Conservation (phyloP, 345 rosid genomes). For the Aurinia saxatilis region DNA sequence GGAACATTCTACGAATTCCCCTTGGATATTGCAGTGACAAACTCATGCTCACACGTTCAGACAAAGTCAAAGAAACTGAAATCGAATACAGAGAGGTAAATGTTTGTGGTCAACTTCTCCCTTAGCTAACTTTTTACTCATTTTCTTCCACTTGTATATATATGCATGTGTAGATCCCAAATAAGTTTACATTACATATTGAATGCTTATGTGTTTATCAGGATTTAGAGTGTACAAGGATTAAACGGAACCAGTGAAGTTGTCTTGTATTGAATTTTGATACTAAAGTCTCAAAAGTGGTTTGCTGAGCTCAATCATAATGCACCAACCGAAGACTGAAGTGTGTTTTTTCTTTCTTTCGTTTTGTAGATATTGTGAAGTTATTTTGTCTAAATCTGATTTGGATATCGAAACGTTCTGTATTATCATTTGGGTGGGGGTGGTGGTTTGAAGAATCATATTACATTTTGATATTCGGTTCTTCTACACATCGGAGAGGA, state of each 20-base stretch:
- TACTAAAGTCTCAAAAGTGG: constrained; percentile 28
- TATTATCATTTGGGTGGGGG: not conserved
- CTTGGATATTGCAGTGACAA: constrained; percentile 56
- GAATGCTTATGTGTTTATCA: too few relatives aligned
- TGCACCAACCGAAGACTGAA: constrained; percentile 62
- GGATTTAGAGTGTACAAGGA: not conserved
- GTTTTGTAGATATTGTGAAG: not conserved
- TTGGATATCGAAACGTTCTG: constrained; percentile 1
- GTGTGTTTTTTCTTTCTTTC: not conserved
- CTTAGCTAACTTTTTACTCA: not conserved
- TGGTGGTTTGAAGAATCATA: not conserved
- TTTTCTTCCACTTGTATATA: constrained; percentile 25
- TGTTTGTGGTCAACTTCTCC: constrained; percentile 6
- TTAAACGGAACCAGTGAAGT: too few relatives aligned
- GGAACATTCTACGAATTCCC: not conserved
- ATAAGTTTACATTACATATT: not conserved
- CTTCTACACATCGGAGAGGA: not conserved
- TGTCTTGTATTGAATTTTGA: too few relatives aligned
- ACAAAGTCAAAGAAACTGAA: constrained; percentile 86
- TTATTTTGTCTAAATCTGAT: not conserved
- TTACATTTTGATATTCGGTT: too few relatives aligned
- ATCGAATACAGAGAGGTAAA: constrained; percentile 77
- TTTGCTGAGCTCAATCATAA: constrained; percentile 84
- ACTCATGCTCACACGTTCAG: constrained; percentile 86
- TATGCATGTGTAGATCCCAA: not conserved